Conservation (phyloP, 2,329 filamentous ascomycete species). For the Niveomyces coronatus region DNA sequence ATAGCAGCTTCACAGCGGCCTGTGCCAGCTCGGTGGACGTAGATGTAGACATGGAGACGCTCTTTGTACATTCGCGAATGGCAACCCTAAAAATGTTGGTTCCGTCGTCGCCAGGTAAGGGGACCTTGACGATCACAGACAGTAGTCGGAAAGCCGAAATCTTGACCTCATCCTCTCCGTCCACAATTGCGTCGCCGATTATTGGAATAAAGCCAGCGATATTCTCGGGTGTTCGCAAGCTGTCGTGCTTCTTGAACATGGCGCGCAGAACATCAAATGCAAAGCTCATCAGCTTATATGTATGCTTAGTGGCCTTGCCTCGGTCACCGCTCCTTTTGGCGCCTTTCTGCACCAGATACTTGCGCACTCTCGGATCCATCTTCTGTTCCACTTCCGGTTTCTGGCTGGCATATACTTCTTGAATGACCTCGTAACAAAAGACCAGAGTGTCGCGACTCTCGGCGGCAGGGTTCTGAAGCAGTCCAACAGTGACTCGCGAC, state of each 20-base stretch:
- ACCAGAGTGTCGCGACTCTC: conserved; percentile 75
- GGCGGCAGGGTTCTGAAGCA: conserved; percentile 71
- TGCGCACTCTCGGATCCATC: conserved; percentile 52
- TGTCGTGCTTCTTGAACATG: conserved; percentile 76
- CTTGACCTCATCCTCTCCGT: conserved; percentile 85
- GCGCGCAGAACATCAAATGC: conserved; percentile 77
- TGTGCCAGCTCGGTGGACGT: conserved; percentile 80
- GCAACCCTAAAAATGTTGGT: conserved; percentile 61
- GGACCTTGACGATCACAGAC: conserved; percentile 74
- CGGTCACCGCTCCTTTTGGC: conserved; percentile 64
- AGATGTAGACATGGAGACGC: conserved; percentile 64
- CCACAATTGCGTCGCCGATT: conserved; percentile 75
- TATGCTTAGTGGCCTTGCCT: conserved; percentile 64
- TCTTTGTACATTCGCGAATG: conserved; percentile 72
- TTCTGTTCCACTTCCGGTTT: conserved; percentile 41
- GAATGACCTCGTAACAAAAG: conserved; percentile 91
- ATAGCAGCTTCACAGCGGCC: conserved; percentile 78
- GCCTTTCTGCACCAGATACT: conserved; percentile 72
- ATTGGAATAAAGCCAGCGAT: conserved; percentile 79
- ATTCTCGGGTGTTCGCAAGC: conserved; percentile 68
- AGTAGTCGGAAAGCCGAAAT: conserved; percentile 79
- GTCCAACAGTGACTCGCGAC: conserved; percentile 68
- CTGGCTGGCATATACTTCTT: conserved; percentile 65
- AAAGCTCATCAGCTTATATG: conserved; percentile 82
- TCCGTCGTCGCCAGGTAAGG: conserved; percentile 61